A percentile compares a stretch with the other conserved stretches of the same genome.
These are phyloP conservation scores for Prunus armeniaca DNA, from an alignment of 306 rosid genomes.

Conservation along the genomic window DNA sequence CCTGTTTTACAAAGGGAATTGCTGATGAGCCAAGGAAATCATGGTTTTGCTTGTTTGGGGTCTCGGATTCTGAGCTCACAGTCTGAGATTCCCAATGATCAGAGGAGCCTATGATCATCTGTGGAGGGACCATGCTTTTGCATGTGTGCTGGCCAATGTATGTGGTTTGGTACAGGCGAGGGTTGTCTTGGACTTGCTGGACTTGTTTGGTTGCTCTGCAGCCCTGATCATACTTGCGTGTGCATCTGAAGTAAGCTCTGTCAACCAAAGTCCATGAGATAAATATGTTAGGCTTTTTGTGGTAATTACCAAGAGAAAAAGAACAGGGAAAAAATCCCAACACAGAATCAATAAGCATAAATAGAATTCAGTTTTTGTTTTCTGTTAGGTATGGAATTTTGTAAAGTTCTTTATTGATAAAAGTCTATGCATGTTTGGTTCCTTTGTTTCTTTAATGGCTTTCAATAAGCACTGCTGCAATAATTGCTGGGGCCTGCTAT, in stretches of 20 bases:
- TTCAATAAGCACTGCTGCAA: not conserved
- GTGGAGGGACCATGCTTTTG: slow-evolving; percentile 33
- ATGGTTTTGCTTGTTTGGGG: not conserved
- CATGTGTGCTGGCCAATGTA: slow-evolving; percentile 83
- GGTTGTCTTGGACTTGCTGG: slow-evolving; percentile 45
- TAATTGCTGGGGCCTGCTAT: slow-evolving; percentile 9
- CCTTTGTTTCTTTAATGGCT: not conserved
- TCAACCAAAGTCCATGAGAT: not conserved
- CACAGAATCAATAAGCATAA: not conserved
- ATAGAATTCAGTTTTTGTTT: not conserved
- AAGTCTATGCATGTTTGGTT: not conserved
- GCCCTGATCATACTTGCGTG: slow-evolving; percentile 58
- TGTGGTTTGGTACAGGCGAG: slow-evolving; percentile 44
- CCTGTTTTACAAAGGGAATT: slow-evolving; percentile 22
- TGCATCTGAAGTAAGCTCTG: slow-evolving; percentile 87
- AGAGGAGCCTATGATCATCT: slow-evolving; percentile 35
- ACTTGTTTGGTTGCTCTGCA: slow-evolving; percentile 72
- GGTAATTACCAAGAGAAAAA: not conserved
- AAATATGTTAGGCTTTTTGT: not conserved
- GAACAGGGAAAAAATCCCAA: not conserved
- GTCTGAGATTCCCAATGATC: slow-evolving; percentile 22
- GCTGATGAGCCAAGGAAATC: not conserved
- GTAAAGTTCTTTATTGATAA: not conserved
- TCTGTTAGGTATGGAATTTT: not conserved
- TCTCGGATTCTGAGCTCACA: slow-evolving; percentile 14